Base-by-base conservation (phyloP, 306 rosid genomes). In the Canavalia ensiformis region DNA sequence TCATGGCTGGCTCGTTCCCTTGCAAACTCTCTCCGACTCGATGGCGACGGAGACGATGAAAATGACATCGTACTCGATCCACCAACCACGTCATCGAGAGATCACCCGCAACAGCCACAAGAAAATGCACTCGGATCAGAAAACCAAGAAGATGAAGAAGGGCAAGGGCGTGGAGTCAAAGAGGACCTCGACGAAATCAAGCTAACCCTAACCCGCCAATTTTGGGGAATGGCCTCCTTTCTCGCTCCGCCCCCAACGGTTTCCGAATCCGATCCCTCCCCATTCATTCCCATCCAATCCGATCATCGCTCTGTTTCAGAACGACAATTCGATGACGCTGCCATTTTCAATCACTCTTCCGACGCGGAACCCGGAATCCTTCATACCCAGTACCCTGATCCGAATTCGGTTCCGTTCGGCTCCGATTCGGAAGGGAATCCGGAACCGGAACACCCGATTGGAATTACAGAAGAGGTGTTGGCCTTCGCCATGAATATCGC, bases 1-100 rank as follows among this genome's bases (percentile, higher is more conserved):
- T 91, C 99, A 78, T 93, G 99, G 99, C 66, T 93, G 47, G 91
- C 94, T 72, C 96, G 90, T 60, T 91, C 99, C 46, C 87, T 95
- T 31, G 83, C 93, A 65, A 82, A 88, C 72, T 88, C 98, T 68
- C 91, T 91, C 84, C 92, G 93, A 5, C 62, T 95, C 45, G 96
- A 91, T 37, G 92, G 56, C 3, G 89, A 85, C 31, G 73, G 74
- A 28, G 81, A 66, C 4, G 65, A 64, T 2, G 83, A 86, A 69
- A 82, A 84, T 85, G 91, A 83, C 87, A 50, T 65, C 86, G 86
- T 84, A 78, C 72, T 86, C 0, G 84, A 78, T 74, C 69, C 82
- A 35, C 60, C 90, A 30, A 73, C 88, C 11, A 65, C 82, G 30
- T 81, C 90, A 41, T 56, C 88, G 3, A 37, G 29, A 71, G 28